Conservation (phyloP, 805 yeast species). For the Myxozyma nipponensis region DNA sequence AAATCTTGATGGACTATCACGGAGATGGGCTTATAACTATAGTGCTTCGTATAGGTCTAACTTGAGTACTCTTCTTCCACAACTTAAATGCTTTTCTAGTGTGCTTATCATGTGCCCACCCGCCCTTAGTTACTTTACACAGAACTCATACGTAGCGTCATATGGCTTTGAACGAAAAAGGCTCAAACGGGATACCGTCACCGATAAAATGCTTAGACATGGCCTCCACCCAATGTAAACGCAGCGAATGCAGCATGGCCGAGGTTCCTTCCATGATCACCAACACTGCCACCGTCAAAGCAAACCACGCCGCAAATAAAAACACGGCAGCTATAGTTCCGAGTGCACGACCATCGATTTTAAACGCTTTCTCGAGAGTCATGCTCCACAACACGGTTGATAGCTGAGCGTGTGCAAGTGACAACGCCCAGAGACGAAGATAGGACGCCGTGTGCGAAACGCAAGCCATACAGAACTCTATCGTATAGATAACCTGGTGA, state of each 20-base stretch:
- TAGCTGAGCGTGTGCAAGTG: slow-evolving; percentile 94
- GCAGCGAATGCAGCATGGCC: slow-evolving; percentile 97
- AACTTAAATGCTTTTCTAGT: too few relatives aligned
- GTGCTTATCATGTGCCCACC: too few relatives aligned
- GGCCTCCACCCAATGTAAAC: slow-evolving; percentile 99
- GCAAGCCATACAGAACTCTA: slow-evolving; percentile 94
- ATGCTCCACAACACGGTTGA: slow-evolving; percentile 91
- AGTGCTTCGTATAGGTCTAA: too few relatives aligned
- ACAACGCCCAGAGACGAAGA: slow-evolving; percentile 93
- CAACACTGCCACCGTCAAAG: slow-evolving; percentile 80
- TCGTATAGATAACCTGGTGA: slow-evolving; percentile 95
- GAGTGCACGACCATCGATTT: slow-evolving; percentile 49
- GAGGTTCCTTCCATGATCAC: slow-evolving; percentile 99
- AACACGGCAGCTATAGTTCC: slow-evolving; percentile 74
- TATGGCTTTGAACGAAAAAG: slow-evolving; percentile 65
- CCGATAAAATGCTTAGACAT: slow-evolving; percentile 98
- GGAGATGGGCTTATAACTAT: too few relatives aligned
- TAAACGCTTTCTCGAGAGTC: slow-evolving; percentile 83
- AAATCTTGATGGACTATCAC: too few relatives aligned
- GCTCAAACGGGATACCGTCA: slow-evolving; percentile 86
- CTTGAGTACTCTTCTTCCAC: too few relatives aligned
- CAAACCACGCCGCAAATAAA: slow-evolving; percentile 93
- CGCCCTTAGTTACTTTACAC: too few relatives aligned
- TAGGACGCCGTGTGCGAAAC: slow-evolving; percentile 98
- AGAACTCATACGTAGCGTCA: too few relatives aligned